Conservation (phyloP, 2,329 filamentous ascomycete species). For the Meredithiella fracta region DNA sequence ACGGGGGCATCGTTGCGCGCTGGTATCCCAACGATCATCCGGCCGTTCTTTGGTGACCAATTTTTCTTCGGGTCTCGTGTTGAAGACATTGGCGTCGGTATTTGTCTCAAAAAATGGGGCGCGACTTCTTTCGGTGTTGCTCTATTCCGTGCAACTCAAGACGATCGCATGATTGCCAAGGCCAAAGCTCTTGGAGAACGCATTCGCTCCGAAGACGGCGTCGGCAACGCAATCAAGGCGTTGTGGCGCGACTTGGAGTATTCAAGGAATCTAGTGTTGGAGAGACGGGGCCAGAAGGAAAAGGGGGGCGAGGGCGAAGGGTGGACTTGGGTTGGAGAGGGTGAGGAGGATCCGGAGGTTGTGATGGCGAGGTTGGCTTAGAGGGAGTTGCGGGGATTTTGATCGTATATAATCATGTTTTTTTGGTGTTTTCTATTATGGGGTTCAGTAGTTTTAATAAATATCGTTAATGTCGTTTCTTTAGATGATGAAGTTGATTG, state of each 20-base stretch:
- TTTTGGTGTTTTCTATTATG: too few relatives aligned
- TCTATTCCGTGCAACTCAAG: constrained; percentile 80
- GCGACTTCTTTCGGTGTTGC: constrained; percentile 72
- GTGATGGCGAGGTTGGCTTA: constrained; percentile 23
- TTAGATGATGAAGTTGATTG: too few relatives aligned
- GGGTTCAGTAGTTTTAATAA: too few relatives aligned
- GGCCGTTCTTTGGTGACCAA: constrained; percentile 95
- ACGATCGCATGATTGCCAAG: constrained; percentile 79
- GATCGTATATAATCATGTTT: too few relatives aligned
- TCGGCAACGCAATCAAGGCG: constrained; percentile 75
- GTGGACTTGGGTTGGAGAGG: constrained; percentile 73
- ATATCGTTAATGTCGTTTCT: too few relatives aligned
- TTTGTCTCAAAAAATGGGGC: constrained; percentile 78
- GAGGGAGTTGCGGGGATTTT: too few relatives aligned
- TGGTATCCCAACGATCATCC: constrained; percentile 83
- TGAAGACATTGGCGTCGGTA: constrained; percentile 83
- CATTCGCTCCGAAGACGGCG: constrained; percentile 82
- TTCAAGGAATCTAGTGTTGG: constrained; percentile 57
- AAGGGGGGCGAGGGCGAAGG: constrained; percentile 57
- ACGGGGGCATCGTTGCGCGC: constrained; percentile 85
- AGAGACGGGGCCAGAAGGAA: constrained; percentile 31
- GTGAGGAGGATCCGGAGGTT: constrained; percentile 29
- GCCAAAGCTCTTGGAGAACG: constrained; percentile 67
- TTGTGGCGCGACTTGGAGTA: constrained; percentile 95
- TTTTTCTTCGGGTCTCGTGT: constrained; percentile 87